phyloP scores from a whole-genome alignment of 2,329 filamentous ascomycete genomes.

The Ciborinia camelliae region DNA sequence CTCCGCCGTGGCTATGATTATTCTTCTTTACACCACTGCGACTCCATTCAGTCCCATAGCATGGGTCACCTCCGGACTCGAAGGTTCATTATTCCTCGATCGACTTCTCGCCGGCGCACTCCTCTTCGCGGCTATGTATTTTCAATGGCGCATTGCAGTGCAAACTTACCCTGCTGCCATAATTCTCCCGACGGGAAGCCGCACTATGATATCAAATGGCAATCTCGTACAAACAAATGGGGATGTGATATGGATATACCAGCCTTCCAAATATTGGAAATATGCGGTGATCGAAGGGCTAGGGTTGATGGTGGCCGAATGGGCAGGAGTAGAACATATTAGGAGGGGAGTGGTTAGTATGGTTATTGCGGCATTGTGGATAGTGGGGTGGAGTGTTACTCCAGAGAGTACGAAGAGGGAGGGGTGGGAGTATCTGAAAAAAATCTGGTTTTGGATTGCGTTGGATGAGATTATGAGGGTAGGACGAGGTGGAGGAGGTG shows the following conservation, averaged over 20 bases:
- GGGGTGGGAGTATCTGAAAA: constrained; percentile 26
- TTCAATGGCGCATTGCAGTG: constrained; percentile 29
- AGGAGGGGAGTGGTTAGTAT: constrained; percentile 20
- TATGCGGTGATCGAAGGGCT: constrained; percentile 20
- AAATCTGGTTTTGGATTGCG: constrained; percentile 29
- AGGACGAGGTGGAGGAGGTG: background rate
- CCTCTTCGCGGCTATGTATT: constrained; percentile 25
- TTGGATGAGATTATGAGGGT: constrained; percentile 24
- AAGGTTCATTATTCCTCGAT: constrained; percentile 26
- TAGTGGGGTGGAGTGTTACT: constrained; percentile 24
- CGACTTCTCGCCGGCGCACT: constrained; percentile 23
- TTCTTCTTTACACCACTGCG: constrained; percentile 25
- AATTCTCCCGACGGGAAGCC: background rate
- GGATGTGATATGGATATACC: constrained; percentile 23
- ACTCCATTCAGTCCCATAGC: constrained; percentile 27
- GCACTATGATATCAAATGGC: constrained; percentile 9
- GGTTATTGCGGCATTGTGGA: constrained; percentile 24
- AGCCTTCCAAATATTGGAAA: constrained; percentile 26
- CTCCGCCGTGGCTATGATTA: background rate
- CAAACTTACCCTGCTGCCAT: constrained; percentile 21
- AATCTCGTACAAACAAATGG: background rate
- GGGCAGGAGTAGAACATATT: constrained; percentile 21
- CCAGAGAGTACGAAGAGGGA: constrained; percentile 22
- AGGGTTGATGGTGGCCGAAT: constrained; percentile 19
- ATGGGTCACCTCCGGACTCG: constrained; percentile 22